Conservation (phyloP, 306 rosid genomes). For the Oemleria cerasiformis region DNA sequence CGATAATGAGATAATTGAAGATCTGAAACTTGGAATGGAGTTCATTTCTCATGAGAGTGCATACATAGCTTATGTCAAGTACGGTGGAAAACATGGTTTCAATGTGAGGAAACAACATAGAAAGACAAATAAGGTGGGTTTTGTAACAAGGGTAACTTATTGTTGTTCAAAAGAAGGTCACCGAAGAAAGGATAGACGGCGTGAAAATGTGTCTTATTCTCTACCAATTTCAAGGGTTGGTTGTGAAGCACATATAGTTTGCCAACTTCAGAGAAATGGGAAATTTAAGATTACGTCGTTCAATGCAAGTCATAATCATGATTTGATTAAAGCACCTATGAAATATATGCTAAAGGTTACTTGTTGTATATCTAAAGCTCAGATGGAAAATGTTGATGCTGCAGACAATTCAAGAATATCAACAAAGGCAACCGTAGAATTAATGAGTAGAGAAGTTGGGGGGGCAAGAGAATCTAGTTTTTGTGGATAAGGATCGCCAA, state of each 20-base stretch:
- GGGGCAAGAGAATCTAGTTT: constrained; percentile 2
- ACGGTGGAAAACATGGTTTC: not conserved
- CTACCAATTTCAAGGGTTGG: constrained; percentile 7
- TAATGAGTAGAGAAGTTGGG: constrained; percentile 7
- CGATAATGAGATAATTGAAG: not conserved
- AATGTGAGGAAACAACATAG: not conserved
- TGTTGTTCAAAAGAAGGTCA: constrained; percentile 3
- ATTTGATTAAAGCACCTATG: constrained; percentile 1
- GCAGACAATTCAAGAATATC: not conserved
- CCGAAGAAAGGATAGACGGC: not conserved
- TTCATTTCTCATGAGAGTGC: constrained; percentile 2
- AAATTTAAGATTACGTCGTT: not conserved
- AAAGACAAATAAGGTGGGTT: not conserved
- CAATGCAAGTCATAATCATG: constrained; percentile 2
- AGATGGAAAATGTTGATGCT: not conserved
- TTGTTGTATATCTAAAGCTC: not conserved
- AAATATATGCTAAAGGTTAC: not conserved
- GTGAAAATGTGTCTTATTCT: not conserved
- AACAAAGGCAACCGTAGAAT: not conserved
- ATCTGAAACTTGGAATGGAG: not conserved
- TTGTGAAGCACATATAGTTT: not conserved
- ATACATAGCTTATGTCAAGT: not conserved
- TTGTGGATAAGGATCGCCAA: not conserved
- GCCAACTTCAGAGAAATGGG: not conserved
- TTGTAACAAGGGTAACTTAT: not conserved